phyloP scores from a whole-genome alignment of 2,329 filamentous ascomycete genomes.

The Phoma herbarum region DNA sequence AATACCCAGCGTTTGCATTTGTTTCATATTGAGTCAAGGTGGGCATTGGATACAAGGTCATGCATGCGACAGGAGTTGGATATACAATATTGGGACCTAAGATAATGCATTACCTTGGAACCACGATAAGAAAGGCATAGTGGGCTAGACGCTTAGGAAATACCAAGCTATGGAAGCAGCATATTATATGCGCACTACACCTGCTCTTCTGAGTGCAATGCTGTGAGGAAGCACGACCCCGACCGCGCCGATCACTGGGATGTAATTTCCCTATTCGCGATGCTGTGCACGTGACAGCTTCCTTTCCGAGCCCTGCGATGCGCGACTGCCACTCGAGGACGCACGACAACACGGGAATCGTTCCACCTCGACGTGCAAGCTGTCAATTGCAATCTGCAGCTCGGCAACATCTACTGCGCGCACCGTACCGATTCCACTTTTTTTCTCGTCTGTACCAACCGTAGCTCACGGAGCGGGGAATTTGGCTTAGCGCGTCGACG shows the following conservation, averaged over 20 bases:
- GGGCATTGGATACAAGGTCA: not conserved
- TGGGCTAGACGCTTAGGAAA: not conserved
- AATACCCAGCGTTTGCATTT: slow-evolving; percentile 46
- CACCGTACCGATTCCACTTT: slow-evolving; percentile 17
- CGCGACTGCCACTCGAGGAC: slow-evolving; percentile 35
- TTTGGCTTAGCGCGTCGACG: slow-evolving; percentile 46
- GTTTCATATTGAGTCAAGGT: slow-evolving; percentile 2
- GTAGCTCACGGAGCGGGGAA: slow-evolving; percentile 38
- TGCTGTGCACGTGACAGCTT: slow-evolving; percentile 42
- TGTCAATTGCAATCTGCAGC: slow-evolving; percentile 37
- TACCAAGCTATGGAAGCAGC: not conserved
- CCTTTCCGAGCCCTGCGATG: slow-evolving; percentile 26
- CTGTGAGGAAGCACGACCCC: slow-evolving; percentile 1
- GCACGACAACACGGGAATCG: slow-evolving; percentile 27
- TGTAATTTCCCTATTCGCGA: slow-evolving; percentile 21
- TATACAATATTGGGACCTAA: slow-evolving; percentile 3
- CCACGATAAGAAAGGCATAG: not conserved
- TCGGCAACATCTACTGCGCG: slow-evolving; percentile 5
- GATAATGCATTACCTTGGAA: not conserved
- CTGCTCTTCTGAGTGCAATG: not conserved
- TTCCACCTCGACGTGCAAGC: slow-evolving; percentile 22
- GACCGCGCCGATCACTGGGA: slow-evolving; percentile 12
- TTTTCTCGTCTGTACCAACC: slow-evolving; percentile 15
- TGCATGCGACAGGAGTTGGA: slow-evolving; percentile 8
- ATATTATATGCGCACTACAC: not conserved